Evolutionary conservation across 768 basidiomycete species (phyloP).

Genomic region (Psilocybe cubensis): DNA sequence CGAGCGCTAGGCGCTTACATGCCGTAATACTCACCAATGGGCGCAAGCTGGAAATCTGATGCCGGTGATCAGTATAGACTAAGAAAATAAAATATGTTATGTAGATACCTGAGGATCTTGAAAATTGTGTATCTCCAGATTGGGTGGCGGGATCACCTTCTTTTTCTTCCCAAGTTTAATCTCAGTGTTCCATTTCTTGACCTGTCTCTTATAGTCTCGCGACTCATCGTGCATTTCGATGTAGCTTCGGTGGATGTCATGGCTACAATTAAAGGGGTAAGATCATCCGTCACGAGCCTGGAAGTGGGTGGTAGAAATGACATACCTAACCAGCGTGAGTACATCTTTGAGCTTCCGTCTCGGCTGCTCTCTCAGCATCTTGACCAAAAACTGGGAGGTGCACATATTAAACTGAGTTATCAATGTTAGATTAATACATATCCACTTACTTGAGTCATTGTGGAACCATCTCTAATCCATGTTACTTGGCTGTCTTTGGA

Average conservation of each 20-base stretch:
- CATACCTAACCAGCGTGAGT: conserved; percentile 31
- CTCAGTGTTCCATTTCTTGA: conserved; percentile 16
- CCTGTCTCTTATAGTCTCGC: conserved; percentile 23
- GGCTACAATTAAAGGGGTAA: conserved; percentile 18
- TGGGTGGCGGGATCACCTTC: neutral
- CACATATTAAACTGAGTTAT: neutral
- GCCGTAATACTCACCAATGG: conserved; percentile 12
- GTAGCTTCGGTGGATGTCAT: conserved; percentile 34
- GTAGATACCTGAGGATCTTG: conserved; percentile 19
- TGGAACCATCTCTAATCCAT: conserved; percentile 34
- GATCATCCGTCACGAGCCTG: neutral
- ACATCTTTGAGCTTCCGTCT: conserved; percentile 30
- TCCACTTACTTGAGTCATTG: conserved; percentile 11
- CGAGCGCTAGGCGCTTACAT: neutral
- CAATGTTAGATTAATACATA: conserved; percentile 5
- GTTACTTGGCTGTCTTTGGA: conserved; percentile 39
- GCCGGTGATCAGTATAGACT: neutral
- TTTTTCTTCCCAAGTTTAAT: conserved; percentile 12
- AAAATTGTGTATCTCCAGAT: conserved; percentile 20
- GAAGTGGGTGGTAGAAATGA: neutral
- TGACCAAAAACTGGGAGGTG: conserved; percentile 5
- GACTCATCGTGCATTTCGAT: conserved; percentile 28
- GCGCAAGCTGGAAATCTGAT: conserved; percentile 13
- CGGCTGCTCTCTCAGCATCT: conserved; percentile 17
- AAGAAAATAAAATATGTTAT: neutral